phyloP scores from a whole-genome alignment of 352 stramenopile species.

The Phytophthora niederhauseri region DNA sequence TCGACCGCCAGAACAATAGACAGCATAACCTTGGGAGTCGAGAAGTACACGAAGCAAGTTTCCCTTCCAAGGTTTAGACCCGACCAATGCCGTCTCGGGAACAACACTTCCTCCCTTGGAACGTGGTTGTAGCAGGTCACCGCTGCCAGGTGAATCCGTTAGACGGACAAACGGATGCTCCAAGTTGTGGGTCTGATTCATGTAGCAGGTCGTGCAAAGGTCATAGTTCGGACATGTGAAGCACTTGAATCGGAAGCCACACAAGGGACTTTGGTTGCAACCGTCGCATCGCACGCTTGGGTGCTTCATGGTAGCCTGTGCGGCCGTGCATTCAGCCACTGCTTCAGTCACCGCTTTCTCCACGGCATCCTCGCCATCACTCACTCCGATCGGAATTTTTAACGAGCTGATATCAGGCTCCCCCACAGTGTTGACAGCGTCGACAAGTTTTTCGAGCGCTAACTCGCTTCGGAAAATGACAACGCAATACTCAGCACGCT shows the following conservation, averaged over 20 bases:
- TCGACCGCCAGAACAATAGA: conserved; percentile 46
- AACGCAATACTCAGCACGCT: conserved; percentile 38
- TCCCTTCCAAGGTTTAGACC: conserved; percentile 73
- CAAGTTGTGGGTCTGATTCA: conserved; percentile 57
- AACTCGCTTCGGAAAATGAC: conserved; percentile 60
- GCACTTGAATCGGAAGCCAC: conserved; percentile 80
- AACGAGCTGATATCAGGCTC: conserved; percentile 49
- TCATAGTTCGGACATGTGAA: conserved; percentile 81
- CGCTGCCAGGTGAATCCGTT: conserved; percentile 45
- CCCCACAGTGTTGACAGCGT: conserved; percentile 45
- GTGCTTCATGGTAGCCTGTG: conserved; percentile 48
- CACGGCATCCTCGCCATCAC: conserved; percentile 25
- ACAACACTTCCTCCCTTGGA: conserved; percentile 60
- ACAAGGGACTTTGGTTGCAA: conserved; percentile 72
- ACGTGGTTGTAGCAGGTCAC: conserved; percentile 63
- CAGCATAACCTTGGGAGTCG: conserved; percentile 52
- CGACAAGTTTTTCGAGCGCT: conserved; percentile 46
- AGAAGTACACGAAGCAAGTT: conserved; percentile 54
- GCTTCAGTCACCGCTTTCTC: conserved; percentile 36
- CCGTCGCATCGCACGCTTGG: conserved; percentile 80
- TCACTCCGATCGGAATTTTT: conserved; percentile 31
- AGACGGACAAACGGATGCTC: conserved; percentile 78
- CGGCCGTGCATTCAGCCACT: conserved; percentile 29
- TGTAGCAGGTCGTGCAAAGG: conserved; percentile 71
- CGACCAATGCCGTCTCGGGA: conserved; percentile 56